A percentile compares a stretch with the other conserved stretches of the same genome.
Conservation (phyloP, 2,329 filamentous ascomycete genomes). For the Fusarium sp. region DNA sequence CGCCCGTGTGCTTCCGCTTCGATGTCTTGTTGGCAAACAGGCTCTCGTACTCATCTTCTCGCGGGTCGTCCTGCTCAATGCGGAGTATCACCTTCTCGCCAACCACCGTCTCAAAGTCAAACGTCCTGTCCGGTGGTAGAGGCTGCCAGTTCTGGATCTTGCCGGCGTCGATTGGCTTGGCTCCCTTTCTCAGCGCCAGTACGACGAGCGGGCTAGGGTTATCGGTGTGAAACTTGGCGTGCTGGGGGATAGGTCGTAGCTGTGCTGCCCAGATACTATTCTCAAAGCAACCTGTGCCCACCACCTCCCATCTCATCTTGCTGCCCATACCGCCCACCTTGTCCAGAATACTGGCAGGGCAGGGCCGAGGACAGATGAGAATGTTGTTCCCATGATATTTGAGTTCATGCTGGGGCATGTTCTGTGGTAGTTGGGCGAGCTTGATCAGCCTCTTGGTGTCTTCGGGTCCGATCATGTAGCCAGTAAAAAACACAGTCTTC, state of each 20-base stretch:
- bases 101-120: constrained; percentile 82
- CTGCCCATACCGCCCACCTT: constrained; percentile 88
- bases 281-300: constrained; percentile 75
- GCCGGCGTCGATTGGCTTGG: constrained; percentile 78
- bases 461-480: constrained; percentile 78
- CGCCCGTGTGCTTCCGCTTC: constrained; percentile 65
- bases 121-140: constrained; percentile 71
- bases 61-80: constrained; percentile 74
- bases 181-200: constrained; percentile 77
- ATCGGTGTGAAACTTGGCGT: constrained; percentile 76
- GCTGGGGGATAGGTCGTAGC: constrained; percentile 73
- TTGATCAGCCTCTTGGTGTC: constrained; percentile 76
- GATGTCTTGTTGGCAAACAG: constrained; percentile 66
- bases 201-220: constrained; percentile 81
- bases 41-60: constrained; percentile 69
- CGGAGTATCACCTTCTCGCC: constrained; percentile 85
- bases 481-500: constrained; percentile 89
- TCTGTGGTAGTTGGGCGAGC: constrained; percentile 70
- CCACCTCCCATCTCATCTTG: constrained; percentile 84
- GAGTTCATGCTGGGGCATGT: constrained; percentile 72
- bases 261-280: constrained; percentile 87
- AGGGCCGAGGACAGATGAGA: constrained; percentile 82
- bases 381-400: constrained; percentile 89
- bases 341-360: constrained; percentile 73
- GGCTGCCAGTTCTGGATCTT: constrained; percentile 87